Evolutionary conservation across 2,329 filamentous ascomycete genomes (phyloP).

Genomic region (Basipetospora chlamydospora): DNA sequence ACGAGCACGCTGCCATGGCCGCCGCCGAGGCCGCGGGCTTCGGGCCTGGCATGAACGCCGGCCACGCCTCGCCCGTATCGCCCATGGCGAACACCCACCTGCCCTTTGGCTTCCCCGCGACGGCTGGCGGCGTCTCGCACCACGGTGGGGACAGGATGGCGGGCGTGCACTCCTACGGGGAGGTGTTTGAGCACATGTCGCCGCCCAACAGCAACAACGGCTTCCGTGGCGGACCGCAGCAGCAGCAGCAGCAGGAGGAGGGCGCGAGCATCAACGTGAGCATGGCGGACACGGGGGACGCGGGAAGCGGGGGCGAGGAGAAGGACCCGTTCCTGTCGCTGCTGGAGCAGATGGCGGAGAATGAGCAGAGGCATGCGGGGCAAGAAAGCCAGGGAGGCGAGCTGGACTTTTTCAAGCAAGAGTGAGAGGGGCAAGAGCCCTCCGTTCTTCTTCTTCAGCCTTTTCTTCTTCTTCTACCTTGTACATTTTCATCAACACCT

Average conservation of each 20-base stretch:
- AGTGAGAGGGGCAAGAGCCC: too few relatives aligned
- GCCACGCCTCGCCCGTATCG: slow-evolving; percentile 8
- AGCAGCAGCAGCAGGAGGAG: slow-evolving; percentile 21
- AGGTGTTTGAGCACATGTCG: slow-evolving; percentile 43
- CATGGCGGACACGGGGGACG: slow-evolving; percentile 1
- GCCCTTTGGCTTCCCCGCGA: slow-evolving; percentile 27
- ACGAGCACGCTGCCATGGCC: slow-evolving; percentile 19
- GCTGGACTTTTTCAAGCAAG: slow-evolving; percentile 67
- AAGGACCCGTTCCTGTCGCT: slow-evolving; percentile 71
- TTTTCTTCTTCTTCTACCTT: too few relatives aligned
- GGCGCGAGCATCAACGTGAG: neutral
- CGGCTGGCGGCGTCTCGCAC: slow-evolving; percentile 25
- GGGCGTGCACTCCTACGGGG: slow-evolving; percentile 26
- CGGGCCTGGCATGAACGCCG: slow-evolving; percentile 10
- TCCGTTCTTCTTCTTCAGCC: too few relatives aligned
- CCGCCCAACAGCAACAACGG: too few relatives aligned
- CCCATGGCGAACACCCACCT: slow-evolving; percentile 13
- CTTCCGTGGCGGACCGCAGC: slow-evolving; percentile 35
- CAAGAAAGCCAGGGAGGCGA: slow-evolving; percentile 20
- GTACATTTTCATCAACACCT: too few relatives aligned
- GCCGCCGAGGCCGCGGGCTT: slow-evolving; percentile 24
- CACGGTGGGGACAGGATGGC: slow-evolving; percentile 17
- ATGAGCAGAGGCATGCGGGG: slow-evolving; percentile 53
- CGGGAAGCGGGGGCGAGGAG: slow-evolving; percentile 33
- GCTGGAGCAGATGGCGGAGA: slow-evolving; percentile 70